These are phyloP conservation scores for Aspergillus pseudoviridinutans DNA, from an alignment of 2,329 filamentous ascomycete species.

Conservation along the genomic window DNA sequence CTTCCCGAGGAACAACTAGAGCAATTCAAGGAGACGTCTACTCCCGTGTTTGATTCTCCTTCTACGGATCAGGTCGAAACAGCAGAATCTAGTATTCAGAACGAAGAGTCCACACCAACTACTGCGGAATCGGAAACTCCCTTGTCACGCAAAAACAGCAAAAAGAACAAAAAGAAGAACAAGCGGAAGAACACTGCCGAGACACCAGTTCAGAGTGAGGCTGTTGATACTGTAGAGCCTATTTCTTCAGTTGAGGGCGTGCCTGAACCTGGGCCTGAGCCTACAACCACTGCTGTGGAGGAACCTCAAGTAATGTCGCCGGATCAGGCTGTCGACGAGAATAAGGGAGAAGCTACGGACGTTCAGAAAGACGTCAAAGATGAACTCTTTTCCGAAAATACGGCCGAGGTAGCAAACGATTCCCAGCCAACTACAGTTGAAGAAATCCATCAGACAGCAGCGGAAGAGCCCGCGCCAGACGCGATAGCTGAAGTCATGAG, in stretches of 20 bases:
- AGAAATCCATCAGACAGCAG: not conserved
- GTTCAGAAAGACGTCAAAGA: not conserved
- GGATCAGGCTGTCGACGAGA: not conserved
- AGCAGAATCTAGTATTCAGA: not conserved
- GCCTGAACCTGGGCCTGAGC: not conserved
- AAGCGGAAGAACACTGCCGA: slow-evolving; percentile 13
- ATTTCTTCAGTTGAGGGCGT: not conserved
- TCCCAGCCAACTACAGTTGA: not conserved
- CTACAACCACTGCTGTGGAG: slow-evolving; percentile 16
- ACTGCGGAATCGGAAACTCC: slow-evolving; percentile 6
- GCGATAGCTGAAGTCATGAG: not conserved
- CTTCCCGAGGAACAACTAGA: not conserved
- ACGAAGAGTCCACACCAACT: slow-evolving; percentile 1
- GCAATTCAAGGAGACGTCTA: not conserved
- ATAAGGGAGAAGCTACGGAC: not conserved
- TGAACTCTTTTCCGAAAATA: not conserved
- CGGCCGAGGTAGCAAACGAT: not conserved
- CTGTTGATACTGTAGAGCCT: slow-evolving; percentile 1
- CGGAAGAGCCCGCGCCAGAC: not conserved
- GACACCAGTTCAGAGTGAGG: slow-evolving; percentile 2
- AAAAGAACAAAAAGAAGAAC: slow-evolving; percentile 22
- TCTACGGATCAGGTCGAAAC: not conserved
- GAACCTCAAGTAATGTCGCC: slow-evolving; percentile 4
- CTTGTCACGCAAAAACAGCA: slow-evolving; percentile 14
- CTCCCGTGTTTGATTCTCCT: not conserved